Percentiles rank a stretch among this genome's conserved stretches.
phyloP scores from a whole-genome alignment of 1,284 basidiomycete genomes.

The Naganishia albida region DNA sequence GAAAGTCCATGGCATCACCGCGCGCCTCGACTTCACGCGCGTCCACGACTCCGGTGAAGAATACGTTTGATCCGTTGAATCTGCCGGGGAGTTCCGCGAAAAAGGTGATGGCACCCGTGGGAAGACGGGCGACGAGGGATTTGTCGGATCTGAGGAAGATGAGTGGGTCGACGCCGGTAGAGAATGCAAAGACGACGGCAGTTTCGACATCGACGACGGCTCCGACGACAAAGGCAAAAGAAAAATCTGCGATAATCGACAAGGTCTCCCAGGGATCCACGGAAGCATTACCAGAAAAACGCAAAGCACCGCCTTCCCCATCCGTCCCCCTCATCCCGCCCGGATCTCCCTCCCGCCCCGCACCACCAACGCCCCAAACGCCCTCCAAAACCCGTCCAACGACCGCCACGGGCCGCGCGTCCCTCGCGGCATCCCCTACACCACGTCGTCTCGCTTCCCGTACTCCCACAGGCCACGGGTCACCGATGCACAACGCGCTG shows the following conservation, averaged over 20 bases:
- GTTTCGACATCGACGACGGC: neutral
- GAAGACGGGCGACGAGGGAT: neutral
- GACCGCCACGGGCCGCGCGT: neutral
- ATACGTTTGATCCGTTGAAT: constrained; percentile 20
- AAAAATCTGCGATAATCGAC: neutral
- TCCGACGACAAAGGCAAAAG: neutral
- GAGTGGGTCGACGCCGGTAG: neutral
- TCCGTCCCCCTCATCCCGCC: neutral
- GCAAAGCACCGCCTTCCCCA: neutral
- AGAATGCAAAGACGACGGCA: neutral
- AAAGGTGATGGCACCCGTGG: neutral
- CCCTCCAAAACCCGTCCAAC: neutral
- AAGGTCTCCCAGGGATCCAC: neutral
- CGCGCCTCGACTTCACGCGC: neutral
- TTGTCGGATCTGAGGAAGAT: constrained; percentile 8
- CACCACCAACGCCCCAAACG: neutral
- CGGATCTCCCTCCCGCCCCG: neutral
- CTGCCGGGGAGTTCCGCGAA: constrained; percentile 17
- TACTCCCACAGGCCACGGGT: constrained; percentile 18
- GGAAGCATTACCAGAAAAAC: too few relatives aligned
- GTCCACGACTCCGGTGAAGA: too few relatives aligned
- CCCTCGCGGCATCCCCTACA: neutral
- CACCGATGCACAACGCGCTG: constrained; percentile 23
- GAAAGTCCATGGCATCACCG: constrained; percentile 13
- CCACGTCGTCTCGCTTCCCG: constrained; percentile 8